phyloP scores from a whole-genome alignment of 1,284 basidiomycete species.

The Tilletia caries region DNA sequence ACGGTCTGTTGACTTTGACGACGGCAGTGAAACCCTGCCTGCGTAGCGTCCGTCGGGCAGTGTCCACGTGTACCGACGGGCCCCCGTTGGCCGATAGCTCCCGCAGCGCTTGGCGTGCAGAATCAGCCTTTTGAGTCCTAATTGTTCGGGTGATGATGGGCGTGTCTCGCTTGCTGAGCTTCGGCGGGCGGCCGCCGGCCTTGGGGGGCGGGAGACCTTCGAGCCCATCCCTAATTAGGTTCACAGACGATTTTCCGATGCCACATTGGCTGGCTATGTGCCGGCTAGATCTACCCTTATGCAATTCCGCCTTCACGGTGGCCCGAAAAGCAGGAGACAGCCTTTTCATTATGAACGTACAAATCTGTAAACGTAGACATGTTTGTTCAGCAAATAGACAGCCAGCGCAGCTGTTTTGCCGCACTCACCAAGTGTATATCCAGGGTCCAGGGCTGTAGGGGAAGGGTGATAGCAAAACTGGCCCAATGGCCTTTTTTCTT shows the following conservation, averaged over 20 bases:
- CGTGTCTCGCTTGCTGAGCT: neutral
- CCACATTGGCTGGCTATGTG: neutral
- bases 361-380: no score
- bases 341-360: neutral
- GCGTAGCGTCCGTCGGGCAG: neutral
- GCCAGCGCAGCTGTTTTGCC: no score
- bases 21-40: neutral
- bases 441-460: no score
- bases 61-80: neutral
- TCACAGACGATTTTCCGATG: neutral
- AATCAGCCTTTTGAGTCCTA: neutral
- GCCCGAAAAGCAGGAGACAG: neutral
- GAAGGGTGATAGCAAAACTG: no score
- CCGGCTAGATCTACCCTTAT: neutral
- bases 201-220: neutral
- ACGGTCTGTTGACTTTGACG: neutral
- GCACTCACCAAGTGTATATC: no score
- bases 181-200: neutral
- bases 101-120: neutral
- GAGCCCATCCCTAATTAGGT: neutral
- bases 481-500: no score
- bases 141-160: neutral
- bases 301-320: neutral
- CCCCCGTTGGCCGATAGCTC: neutral
- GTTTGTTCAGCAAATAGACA: no score